phyloP scores from a whole-genome alignment of 805 yeast species.

The Yamadazyma sp. region DNA sequence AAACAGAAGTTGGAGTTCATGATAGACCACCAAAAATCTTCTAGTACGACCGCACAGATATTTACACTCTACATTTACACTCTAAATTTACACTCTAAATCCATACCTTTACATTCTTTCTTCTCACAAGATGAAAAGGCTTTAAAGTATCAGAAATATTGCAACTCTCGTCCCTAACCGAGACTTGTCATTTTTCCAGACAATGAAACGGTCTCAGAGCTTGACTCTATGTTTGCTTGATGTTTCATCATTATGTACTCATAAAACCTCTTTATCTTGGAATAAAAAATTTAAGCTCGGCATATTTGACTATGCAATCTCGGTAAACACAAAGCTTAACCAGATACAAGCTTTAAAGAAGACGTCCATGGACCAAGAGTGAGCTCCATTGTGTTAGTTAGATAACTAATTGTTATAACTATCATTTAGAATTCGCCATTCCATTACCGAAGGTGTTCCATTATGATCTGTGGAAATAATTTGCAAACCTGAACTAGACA shows the following conservation, averaged over 20 bases:
- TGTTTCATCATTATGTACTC: slow-evolving; percentile 62
- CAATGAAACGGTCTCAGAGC: slow-evolving; percentile 66
- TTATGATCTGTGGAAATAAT: slow-evolving; percentile 4
- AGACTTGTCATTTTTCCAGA: slow-evolving; percentile 48
- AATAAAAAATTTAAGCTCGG: slow-evolving; percentile 45
- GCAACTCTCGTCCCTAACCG: slow-evolving; percentile 71
- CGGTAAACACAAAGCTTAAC: slow-evolving; percentile 22
- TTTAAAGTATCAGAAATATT: slow-evolving; percentile 33
- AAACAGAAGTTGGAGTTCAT: too few relatives aligned
- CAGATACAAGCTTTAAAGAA: slow-evolving; percentile 23
- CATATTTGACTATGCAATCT: slow-evolving; percentile 68
- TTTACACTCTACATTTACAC: too few relatives aligned
- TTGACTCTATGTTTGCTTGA: slow-evolving; percentile 85
- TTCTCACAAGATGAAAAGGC: slow-evolving; percentile 15
- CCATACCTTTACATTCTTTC: background rate
- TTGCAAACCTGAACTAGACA: background rate
- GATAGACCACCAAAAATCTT: too few relatives aligned
- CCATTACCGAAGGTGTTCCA: slow-evolving; percentile 57
- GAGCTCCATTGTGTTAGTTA: slow-evolving; percentile 82
- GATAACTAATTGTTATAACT: slow-evolving; percentile 67
- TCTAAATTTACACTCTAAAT: too few relatives aligned
- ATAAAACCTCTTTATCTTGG: slow-evolving; percentile 21
- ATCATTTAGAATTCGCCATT: slow-evolving; percentile 57
- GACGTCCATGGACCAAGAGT: slow-evolving; percentile 70
- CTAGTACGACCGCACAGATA: too few relatives aligned